Evolutionary conservation across 805 yeast species (phyloP), one percentile per base, ranked within the genome.

Genomic region (Isabelozyma gotoi): DNA sequence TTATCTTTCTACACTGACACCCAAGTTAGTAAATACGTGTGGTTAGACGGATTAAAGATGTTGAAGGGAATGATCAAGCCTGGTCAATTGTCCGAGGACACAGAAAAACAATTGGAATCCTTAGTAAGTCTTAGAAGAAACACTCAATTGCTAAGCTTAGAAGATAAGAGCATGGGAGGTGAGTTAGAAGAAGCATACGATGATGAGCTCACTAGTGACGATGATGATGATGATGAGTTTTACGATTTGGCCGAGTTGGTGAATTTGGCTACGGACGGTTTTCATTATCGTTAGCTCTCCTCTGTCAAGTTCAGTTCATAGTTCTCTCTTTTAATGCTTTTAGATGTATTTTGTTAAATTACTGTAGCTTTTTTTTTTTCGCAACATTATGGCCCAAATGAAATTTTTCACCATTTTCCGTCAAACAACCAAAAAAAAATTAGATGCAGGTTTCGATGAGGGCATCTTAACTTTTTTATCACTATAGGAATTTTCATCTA

Each of bases 11-110:
- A 76, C 57, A 78, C 87, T 11, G 91, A 85, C 45, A 83, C 88
- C 1, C 76, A 77, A 49, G 88, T 84, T 38, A 75, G 80, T 39
- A 80, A 84, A 35, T 79, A 77, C 42, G 78, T 82, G 6, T 88
- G 95, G 95, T 66, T 84, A 29, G 96, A 88, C 63, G 96, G 95
- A 0, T 60, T 88, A 42, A 80, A 79, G 53, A 65, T 71, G 72
- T 66, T 71, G 50, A 65, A 63, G 47, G 72, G 71, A 4, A 51
- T 56, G 48, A 57, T 52, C 2, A 58, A 58, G 16, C 56, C 59
- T 1, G 66, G 65, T 14, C 61, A 63, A 29, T 59, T 71, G 24
- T 68, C 74, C 0, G 48, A 43, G 7, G 74, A 70, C 24, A 70
- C 77, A 6, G 60, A 63, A 15, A 55, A 55, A 19, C 76, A 71